Evolutionary conservation across 1,139 yeast genomes (phyloP), one percentile per base, ranked within the genome.

Genomic region (Geotrichum fermentans): DNA sequence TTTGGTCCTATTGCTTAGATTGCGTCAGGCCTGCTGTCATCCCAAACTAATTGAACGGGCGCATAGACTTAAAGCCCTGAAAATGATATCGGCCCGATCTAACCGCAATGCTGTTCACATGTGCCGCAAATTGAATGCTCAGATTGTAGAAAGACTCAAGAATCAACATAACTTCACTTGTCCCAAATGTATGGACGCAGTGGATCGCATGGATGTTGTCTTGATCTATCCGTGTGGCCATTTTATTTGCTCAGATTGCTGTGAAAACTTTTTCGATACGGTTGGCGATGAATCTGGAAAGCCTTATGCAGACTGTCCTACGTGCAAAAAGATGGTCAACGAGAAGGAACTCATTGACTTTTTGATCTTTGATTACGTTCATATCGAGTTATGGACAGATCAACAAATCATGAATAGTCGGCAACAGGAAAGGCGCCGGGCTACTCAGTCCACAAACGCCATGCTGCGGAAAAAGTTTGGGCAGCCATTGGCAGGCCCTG

Each of bases 1-100:
- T 51, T 75, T 92, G 58, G 82, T 89, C 0, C 69, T 90, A 59
- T 73, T 92, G 52, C 69, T 92, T 43, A 74, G 97, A 46, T 72
- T 92, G 59, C 75, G 98, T 53, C 97, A 92, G 67, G 94, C 96
- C 1, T 87, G 97, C 62, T 82, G 90, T 59, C 98, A 92, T 65
- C 79, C 82, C 40, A 82, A 78, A 58, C 70, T 92, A 51, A 92
- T 88, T 36, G 78, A 79, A 54, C 72, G 84, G 47, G 90, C 90
- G 22, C 78, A 56, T 43, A 41, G 28, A n/a, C 20, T 49, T 3
- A 52, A 49, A 30, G 30, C 50, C 7, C 32, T 21, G 21, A 49
- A 46, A 42, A 30, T 47, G 6, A 42, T 46, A 37, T 33, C 51
- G 8, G 45, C 54, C 22, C 40, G 44, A 45, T 50, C 45, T 48